Percentiles rank a stretch among this genome's conserved stretches.
These are phyloP conservation scores for Fraxinus dipetala DNA, from an alignment of 305 asterid species.

Conservation along the genomic window DNA sequence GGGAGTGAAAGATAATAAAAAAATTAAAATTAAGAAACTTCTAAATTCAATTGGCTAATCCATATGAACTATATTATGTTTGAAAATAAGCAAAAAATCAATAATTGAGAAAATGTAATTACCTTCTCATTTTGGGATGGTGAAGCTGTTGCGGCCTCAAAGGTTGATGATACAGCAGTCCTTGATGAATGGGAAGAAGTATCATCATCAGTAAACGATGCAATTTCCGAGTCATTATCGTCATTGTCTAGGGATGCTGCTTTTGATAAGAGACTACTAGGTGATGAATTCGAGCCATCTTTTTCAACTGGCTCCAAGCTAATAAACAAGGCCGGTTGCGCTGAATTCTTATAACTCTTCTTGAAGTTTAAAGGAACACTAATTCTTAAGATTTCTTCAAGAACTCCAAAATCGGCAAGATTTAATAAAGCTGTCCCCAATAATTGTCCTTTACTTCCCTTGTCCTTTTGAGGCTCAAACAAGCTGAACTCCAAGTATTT, in stretches of 20 bases:
- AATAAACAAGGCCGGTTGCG: slow-evolving; percentile 55
- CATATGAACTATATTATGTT: neutral
- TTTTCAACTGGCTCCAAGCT: slow-evolving; percentile 59
- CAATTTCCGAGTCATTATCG: slow-evolving; percentile 42
- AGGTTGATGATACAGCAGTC: slow-evolving; percentile 51
- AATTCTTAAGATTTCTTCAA: slow-evolving; percentile 42
- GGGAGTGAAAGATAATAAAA: neutral
- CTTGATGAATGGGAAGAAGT: slow-evolving; percentile 66
- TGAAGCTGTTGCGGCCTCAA: slow-evolving; percentile 49
- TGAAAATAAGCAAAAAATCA: neutral
- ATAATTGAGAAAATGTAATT: slow-evolving; percentile 16
- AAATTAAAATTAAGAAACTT: neutral
- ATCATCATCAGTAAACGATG: slow-evolving; percentile 71
- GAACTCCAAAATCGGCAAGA: slow-evolving; percentile 68
- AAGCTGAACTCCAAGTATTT: slow-evolving; percentile 65
- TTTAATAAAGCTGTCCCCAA: slow-evolving; percentile 62
- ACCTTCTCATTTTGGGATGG: slow-evolving; percentile 70
- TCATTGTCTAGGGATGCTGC: slow-evolving; percentile 48
- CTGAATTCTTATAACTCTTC: slow-evolving; percentile 45
- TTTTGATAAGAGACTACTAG: slow-evolving; percentile 46
- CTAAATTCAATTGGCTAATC: slow-evolving; percentile 5
- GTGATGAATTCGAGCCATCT: slow-evolving; percentile 58
- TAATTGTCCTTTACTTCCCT: slow-evolving; percentile 51
- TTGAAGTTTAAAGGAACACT: slow-evolving; percentile 59
- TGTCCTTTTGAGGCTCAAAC: slow-evolving; percentile 71